Evolutionary conservation across 495 filamentous ascomycete species (phyloP).

Genomic region (Daldinia concentrica): DNA sequence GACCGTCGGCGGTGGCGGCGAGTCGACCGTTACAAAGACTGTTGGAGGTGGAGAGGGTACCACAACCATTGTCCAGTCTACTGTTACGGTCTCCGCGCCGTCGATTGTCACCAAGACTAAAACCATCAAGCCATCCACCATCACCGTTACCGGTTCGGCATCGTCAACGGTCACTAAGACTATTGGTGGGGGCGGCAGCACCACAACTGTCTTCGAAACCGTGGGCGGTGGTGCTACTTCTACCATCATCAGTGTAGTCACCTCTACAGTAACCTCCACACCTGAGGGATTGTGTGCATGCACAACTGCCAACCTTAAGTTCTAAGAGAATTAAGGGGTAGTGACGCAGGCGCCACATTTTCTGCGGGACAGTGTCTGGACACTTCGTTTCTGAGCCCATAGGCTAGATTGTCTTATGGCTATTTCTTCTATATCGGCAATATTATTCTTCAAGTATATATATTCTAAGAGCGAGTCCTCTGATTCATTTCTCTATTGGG

Average conservation of each 20-base stretch:
- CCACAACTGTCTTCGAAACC: conserved; percentile 22
- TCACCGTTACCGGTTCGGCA: background rate
- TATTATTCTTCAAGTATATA: conserved; percentile 11
- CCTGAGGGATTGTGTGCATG: conserved; percentile 34
- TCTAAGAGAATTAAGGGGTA: background rate
- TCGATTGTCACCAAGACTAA: conserved; percentile 4
- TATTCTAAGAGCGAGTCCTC: conserved; percentile 2
- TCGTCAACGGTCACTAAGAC: conserved; percentile 15
- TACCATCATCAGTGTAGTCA: conserved; percentile 30
- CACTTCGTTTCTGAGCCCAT: background rate
- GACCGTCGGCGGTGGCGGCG: conserved; percentile 9
- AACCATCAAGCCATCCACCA: conserved; percentile 15
- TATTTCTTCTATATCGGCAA: background rate
- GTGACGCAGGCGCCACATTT: conserved; percentile 15
- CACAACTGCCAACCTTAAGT: background rate
- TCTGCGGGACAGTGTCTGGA: conserved; percentile 1
- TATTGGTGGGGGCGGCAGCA: conserved; percentile 8
- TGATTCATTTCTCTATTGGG: background rate
- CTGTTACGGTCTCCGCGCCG: conserved; percentile 15
- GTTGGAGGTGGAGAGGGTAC: conserved; percentile 6
- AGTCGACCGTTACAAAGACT: conserved; percentile 21
- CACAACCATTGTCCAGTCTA: conserved; percentile 8
- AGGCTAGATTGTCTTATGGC: background rate
- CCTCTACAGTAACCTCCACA: conserved; percentile 27
- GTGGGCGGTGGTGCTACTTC: conserved; percentile 21